These are phyloP conservation scores for Verbascum thapsus DNA, from an alignment of 257 asterid genomes.

Conservation along the genomic window DNA sequence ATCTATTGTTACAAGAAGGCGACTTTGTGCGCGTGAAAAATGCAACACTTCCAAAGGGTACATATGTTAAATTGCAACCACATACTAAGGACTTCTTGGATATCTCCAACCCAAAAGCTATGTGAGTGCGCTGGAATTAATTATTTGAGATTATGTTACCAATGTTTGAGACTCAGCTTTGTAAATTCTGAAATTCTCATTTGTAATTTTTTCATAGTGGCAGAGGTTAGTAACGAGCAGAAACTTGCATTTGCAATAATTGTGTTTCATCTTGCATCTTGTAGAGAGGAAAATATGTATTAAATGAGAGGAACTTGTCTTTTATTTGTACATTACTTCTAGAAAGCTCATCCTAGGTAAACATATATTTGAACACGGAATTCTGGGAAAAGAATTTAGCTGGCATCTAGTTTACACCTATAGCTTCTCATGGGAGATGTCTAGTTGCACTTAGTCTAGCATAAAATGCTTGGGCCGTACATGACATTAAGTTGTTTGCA, in stretches of 20 bases:
- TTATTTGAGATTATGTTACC: too few species aligned
- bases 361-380: too few species aligned
- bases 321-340: too few species aligned
- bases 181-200: background rate
- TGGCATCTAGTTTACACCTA: too few species aligned
- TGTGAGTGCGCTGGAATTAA: constrained; percentile 59
- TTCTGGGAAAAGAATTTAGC: too few species aligned
- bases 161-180: too few species aligned
- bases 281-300: background rate
- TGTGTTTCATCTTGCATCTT: background rate
- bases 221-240: background rate
- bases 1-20: constrained; percentile 90
- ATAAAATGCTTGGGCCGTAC: constrained; percentile 6
- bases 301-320: too few species aligned
- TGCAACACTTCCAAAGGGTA: constrained; percentile 95
- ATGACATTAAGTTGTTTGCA: too few species aligned
- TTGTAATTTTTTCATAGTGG: background rate
- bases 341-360: too few species aligned
- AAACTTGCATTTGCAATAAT: background rate
- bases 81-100: constrained; percentile 96
- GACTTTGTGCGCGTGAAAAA: constrained; percentile 83
- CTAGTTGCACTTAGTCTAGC: background rate
- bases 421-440: too few species aligned
- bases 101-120: constrained; percentile 95
- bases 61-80: constrained; percentile 90